These are phyloP conservation scores for Eurotiales sp. DNA, from an alignment of 2,329 filamentous ascomycete species.

Conservation along the genomic window DNA sequence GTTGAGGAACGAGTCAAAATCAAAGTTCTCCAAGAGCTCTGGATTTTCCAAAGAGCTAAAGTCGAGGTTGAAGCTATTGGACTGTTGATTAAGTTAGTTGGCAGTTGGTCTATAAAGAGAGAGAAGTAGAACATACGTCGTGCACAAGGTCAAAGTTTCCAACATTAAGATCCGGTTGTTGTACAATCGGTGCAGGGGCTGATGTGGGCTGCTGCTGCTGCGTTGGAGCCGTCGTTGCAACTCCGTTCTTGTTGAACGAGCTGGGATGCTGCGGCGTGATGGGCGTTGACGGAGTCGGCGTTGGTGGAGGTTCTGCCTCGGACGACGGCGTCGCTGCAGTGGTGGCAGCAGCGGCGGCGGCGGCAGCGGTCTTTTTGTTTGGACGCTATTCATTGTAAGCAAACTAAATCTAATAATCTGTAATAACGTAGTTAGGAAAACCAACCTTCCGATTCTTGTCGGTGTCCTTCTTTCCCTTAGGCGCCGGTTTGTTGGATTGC, in stretches of 20 bases:
- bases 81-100: conserved; percentile 20
- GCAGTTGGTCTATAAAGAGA: neutral
- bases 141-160: conserved; percentile 31
- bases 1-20: conserved; percentile 65
- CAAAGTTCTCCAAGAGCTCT: conserved; percentile 54
- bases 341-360: conserved; percentile 34
- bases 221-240: conserved; percentile 23
- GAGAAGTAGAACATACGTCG: conserved; percentile 30
- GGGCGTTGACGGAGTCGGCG: conserved; percentile 48
- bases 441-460: conserved; percentile 54
- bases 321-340: conserved; percentile 43
- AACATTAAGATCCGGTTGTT: conserved; percentile 31
- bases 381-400: conserved; percentile 33
- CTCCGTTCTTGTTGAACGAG: conserved; percentile 41
- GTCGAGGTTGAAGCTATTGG: conserved; percentile 35
- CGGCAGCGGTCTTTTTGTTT: conserved; percentile 40
- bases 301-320: conserved; percentile 45
- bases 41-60: conserved; percentile 45
- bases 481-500: conserved; percentile 55
- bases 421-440: conserved; percentile 13
- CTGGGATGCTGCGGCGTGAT: conserved; percentile 46
- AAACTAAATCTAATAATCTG: conserved; percentile 8
- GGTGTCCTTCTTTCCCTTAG: conserved; percentile 56
- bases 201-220: conserved; percentile 32
- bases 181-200: conserved; percentile 34